Base-by-base conservation (phyloP, 768 basidiomycete genomes). In the Tephrocybe sp. region DNA sequence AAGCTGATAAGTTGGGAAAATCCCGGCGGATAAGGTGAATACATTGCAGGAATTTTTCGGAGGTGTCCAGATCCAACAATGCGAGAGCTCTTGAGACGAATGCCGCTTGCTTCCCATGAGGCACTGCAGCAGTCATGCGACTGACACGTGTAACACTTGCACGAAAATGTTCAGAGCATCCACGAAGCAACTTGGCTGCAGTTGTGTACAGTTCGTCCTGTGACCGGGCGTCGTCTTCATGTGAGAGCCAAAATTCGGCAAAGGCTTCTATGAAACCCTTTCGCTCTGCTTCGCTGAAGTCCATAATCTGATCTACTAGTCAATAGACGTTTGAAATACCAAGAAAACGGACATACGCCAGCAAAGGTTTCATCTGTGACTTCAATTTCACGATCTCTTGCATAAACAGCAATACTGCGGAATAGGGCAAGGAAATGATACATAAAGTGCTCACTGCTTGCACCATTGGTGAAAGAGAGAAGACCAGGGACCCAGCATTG, bases 401-500 rank as follows among this genome's bases (percentile, higher is more conserved):
- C 59, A 45, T 63, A 64, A 2, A 47, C 15, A 7, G 60, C 57
- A 22, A 70, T 64, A n/a, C 58, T 62, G 29, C 60, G 52, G 36
- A 69, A 62, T 0, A 69, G 50, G 2, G 61, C 58, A 2, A 60
- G 25, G 25, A 72, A 70, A 42, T 72, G 71, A 19, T 53, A 36
- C 31, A 55, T 50, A 39, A 64, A 72, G 41, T 72, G 68, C 4
- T 63, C 51, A 1, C 59, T 44, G 8, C 52, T 61, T 8, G 65
- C 62, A 15, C 70, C 69, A 57, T 72, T 69, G 1, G 64, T 63
- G 37, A 62, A 72, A 0, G 65, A 64, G 12, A 69, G 39, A 9
- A 72, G 19, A 0, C 57, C 61, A 3, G 69, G 69, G 18, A 67
- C 59, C 71, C 69, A 72, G 19, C 62, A 61, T 7, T 47, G 44